Base-by-base conservation (phyloP, 2,329 filamentous ascomycete species). In the Aspergillus sp. region DNA sequence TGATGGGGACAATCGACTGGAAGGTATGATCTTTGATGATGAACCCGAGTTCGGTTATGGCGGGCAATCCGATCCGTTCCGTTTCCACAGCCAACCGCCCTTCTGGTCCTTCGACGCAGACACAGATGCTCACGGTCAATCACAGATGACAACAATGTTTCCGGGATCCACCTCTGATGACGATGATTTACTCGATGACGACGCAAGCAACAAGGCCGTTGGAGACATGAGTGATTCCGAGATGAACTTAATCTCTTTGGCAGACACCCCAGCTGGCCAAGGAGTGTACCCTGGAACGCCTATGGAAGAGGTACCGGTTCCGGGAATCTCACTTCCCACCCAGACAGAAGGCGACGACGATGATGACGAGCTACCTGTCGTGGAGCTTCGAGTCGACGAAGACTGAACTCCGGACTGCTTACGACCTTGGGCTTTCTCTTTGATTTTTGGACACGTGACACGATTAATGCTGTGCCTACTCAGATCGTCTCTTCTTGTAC, bases 161-260 rank as follows among this genome's bases (percentile, higher is more conserved):
- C 56, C 60, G 49, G 62, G 57, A 40, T 62, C 65, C 33, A 61
- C 55, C 53, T 64, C 63, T 60, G 62, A 65, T 24, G 63, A 73
- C 46, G 66, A 66, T 22, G 62, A 69, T 41, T 54, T 72, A 1
- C 65, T 70, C 54, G 67, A 68, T 49, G 72, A 75, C 44, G 62
- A 67, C 38, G 69, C 65, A 19, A 76, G 73, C 60, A 72, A 69
- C 45, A 66, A 69, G 53, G 73, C 72, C 3, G 72, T 73, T 13
- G 67, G 66, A 3, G 63, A 68, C 50, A 61, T 69, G 17, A 70
- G 64, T 49, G 65, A 71, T 47, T 55, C 60, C 19, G 71, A 72
- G 45, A 56, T 65, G 19, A 64, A 64, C 16, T 58, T 72, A 43
- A 61, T 61, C n/a, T 63, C 58, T 7, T 57, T 67, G 32, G 58